These are phyloP conservation scores for Calonectria hongkongensis DNA, from an alignment of 2,329 filamentous ascomycete genomes.

Conservation along the genomic window DNA sequence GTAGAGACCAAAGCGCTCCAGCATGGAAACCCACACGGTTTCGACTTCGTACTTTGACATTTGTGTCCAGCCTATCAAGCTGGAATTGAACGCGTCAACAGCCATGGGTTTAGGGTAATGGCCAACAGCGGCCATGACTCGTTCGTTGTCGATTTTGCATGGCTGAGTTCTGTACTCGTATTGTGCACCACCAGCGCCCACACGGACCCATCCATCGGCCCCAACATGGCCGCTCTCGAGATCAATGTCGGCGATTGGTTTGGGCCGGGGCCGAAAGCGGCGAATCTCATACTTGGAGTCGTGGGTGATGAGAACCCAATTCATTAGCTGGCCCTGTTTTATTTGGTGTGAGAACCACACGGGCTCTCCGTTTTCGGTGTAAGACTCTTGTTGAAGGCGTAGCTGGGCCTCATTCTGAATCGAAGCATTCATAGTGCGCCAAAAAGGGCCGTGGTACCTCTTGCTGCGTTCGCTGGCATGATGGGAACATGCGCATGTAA, in stretches of 20 bases:
- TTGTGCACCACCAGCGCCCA: background rate
- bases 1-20: slow-evolving; percentile 24
- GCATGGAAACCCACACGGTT: background rate
- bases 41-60: slow-evolving; percentile 23
- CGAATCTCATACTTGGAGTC: slow-evolving; percentile 29
- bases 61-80: slow-evolving; percentile 28
- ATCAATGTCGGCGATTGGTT: background rate
- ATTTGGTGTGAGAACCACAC: slow-evolving; percentile 30
- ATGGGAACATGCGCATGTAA: background rate
- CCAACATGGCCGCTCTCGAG: background rate
- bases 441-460: background rate
- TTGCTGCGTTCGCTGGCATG: background rate
- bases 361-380: slow-evolving; percentile 15
- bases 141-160: slow-evolving; percentile 14
- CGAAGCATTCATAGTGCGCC: background rate
- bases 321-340: background rate
- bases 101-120: background rate
- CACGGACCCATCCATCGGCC: slow-evolving; percentile 10
- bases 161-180: slow-evolving; percentile 26
- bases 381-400: slow-evolving; percentile 25
- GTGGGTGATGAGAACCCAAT: slow-evolving; percentile 14
- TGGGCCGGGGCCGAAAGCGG: background rate
- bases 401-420: slow-evolving; percentile 6
- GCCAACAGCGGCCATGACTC: background rate
- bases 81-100: background rate